A percentile compares a stretch with the other conserved stretches of the same genome.
Conservation (phyloP, 805 yeast genomes). For the Torulaspora franciscae region DNA sequence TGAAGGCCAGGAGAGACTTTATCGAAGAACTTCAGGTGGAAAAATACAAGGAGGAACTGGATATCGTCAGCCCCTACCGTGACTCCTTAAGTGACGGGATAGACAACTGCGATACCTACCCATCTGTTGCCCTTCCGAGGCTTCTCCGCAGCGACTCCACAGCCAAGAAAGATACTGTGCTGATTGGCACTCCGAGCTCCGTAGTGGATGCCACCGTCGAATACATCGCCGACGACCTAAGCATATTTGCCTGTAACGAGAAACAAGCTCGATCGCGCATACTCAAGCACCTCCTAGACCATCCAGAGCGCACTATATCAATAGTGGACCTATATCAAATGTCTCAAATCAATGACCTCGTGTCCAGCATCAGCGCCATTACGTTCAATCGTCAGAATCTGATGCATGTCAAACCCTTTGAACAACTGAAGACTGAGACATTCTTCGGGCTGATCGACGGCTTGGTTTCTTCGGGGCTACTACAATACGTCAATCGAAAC, state of each 20-base stretch:
- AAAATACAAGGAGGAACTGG: constrained; percentile 17
- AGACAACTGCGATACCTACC: background rate
- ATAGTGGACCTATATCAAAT: constrained; percentile 7
- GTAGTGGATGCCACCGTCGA: background rate
- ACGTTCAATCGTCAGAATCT: constrained; percentile 10
- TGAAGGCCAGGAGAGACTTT: constrained; percentile 4
- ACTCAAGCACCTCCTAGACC: constrained; percentile 4
- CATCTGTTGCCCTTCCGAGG: background rate
- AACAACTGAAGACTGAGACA: constrained; percentile 8
- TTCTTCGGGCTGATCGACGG: constrained; percentile 7
- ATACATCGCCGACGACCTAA: background rate
- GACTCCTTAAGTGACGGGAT: background rate
- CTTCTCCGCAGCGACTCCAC: background rate
- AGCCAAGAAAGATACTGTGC: background rate
- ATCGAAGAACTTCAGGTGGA: constrained; percentile 22
- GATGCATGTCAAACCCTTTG: constrained; percentile 7
- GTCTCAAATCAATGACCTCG: constrained; percentile 5
- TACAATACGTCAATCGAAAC: constrained; percentile 12
- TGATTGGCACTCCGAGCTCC: background rate
- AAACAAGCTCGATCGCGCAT: constrained; percentile 6
- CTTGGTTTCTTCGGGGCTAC: constrained; percentile 8
- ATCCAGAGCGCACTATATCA: background rate
- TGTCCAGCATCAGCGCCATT: constrained; percentile 4
- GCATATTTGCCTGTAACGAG: constrained; percentile 5
- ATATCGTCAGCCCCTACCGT: constrained; percentile 21